Evolutionary conservation across 148 eudicot genomes (phyloP).

Genomic region (Persicaria tinctoria): DNA sequence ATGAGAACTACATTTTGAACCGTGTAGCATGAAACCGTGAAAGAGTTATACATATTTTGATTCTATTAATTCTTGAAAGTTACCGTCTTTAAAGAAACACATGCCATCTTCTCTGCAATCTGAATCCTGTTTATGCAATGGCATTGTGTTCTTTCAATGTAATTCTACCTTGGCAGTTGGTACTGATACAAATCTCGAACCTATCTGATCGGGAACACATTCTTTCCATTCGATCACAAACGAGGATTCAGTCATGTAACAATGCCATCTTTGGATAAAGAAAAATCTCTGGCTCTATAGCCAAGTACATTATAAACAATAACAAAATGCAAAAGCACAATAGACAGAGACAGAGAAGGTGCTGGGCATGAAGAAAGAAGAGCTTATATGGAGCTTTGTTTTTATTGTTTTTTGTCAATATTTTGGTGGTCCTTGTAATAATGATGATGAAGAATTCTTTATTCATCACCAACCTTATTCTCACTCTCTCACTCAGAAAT

Average conservation of each 20-base stretch:
- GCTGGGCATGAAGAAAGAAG: constrained; percentile 1
- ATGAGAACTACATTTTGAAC: too few relatives aligned
- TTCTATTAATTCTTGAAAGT: neutral
- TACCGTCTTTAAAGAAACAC: neutral
- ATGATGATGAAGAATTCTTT: neutral
- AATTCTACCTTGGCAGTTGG: too few relatives aligned
- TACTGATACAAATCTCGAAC: neutral
- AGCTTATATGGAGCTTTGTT: neutral
- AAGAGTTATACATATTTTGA: too few relatives aligned
- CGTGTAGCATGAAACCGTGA: too few relatives aligned
- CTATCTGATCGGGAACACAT: neutral
- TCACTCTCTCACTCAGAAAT: neutral
- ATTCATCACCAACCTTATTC: constrained; percentile 2
- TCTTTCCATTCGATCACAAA: neutral
- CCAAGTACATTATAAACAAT: neutral
- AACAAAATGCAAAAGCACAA: neutral
- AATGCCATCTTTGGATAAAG: constrained; percentile 1
- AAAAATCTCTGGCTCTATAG: neutral
- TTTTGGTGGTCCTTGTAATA: constrained; percentile 5
- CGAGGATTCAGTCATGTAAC: neutral
- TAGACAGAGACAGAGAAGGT: neutral
- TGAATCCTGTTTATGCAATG: neutral
- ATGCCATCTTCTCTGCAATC: neutral
- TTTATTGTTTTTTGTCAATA: neutral
- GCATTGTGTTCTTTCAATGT: too few relatives aligned